These are phyloP conservation scores for Phyllosticta citribraziliensis DNA, from an alignment of 2,329 filamentous ascomycete species.

Conservation along the genomic window DNA sequence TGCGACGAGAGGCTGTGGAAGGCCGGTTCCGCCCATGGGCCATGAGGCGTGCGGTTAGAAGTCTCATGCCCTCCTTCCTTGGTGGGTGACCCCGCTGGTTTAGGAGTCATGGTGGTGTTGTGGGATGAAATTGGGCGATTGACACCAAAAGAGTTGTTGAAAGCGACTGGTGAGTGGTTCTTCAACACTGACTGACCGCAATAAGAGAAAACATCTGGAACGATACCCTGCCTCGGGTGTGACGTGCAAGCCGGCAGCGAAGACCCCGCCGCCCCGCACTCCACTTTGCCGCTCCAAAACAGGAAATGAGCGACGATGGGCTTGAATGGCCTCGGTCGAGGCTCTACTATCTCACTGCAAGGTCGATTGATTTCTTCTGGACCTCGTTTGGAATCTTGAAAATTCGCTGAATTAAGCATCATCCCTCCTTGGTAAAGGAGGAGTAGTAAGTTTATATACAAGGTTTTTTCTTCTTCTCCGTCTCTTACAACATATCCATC, in stretches of 20 bases:
- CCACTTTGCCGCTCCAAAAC: not conserved
- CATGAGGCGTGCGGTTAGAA: not conserved
- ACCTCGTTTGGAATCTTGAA: too few relatives aligned
- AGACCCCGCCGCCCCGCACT: not conserved
- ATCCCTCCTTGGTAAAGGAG: too few relatives aligned
- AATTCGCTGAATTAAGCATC: too few relatives aligned
- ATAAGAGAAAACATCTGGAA: not conserved
- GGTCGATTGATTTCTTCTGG: not conserved
- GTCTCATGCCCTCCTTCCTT: not conserved
- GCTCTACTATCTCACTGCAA: not conserved
- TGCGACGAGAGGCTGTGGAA: conserved; percentile 43
- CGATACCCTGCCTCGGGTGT: not conserved
- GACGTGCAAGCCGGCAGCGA: not conserved
- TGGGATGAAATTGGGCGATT: too few relatives aligned
- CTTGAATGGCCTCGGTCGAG: not conserved
- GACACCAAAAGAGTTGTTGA: too few relatives aligned
- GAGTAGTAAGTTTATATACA: not conserved
- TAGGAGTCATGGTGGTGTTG: not conserved
- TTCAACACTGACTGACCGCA: not conserved
- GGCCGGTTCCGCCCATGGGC: conserved; percentile 38
- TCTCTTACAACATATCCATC: too few relatives aligned
- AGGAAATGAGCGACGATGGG: not conserved
- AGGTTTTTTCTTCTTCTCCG: not conserved
- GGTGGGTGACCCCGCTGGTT: not conserved
- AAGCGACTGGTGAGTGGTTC: not conserved